Evolutionary conservation across 257 asterid species (phyloP).

Genomic region (Sherardia arvensis): DNA sequence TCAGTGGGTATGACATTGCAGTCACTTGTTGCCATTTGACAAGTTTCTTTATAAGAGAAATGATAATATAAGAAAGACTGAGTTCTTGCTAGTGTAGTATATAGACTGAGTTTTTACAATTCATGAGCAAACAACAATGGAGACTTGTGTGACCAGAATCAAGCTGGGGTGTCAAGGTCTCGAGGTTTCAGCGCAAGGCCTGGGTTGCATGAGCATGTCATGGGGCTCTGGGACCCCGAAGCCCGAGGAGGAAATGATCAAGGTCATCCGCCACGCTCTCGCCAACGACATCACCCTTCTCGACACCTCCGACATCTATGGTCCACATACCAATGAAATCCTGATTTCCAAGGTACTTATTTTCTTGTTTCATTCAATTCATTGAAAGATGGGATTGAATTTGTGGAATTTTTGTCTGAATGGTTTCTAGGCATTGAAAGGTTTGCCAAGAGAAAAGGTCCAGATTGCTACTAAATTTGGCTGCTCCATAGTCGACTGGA

Average conservation of each 20-base stretch:
- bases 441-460: not conserved
- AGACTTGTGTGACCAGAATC: not conserved
- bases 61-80: too few species aligned
- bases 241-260: conserved; percentile 14
- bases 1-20: too few species aligned
- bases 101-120: too few species aligned
- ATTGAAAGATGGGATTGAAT: not conserved
- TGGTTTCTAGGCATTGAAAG: conserved; percentile 2
- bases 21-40: too few species aligned
- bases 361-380: not conserved
- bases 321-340: conserved; percentile 21
- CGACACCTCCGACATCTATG: conserved; percentile 22
- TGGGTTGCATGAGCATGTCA: conserved; percentile 20
- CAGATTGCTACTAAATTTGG: conserved; percentile 4
- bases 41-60: too few species aligned
- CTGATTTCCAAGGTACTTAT: conserved; percentile 20
- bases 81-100: too few species aligned
- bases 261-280: not conserved
- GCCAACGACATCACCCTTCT: conserved; percentile 7
- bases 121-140: not conserved
- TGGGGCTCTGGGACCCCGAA: conserved; percentile 9
- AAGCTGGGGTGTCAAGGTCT: conserved; percentile 13
- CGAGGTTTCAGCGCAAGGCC: conserved; percentile 15
- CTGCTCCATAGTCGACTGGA: not conserved
- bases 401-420: not conserved